phyloP scores from a whole-genome alignment of 2,329 filamentous ascomycete species.

The Colletotrichum endophyticum region DNA sequence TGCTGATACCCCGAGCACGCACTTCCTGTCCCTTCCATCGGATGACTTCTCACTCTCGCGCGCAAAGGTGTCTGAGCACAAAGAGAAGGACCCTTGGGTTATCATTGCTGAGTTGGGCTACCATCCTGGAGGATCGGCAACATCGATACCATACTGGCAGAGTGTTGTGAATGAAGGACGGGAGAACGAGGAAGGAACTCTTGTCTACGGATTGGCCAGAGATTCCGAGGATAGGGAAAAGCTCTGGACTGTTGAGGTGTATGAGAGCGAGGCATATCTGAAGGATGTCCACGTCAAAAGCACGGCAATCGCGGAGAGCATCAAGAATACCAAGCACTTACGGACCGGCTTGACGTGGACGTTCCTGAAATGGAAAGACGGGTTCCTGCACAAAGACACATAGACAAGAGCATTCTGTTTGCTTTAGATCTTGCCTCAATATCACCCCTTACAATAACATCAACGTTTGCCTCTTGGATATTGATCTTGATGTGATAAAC shows the following conservation, averaged over 20 bases:
- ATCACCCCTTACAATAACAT: rapidly evolving
- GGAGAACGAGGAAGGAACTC: neutral
- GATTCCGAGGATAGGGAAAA: neutral
- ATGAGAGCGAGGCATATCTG: neutral
- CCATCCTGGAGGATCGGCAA: neutral
- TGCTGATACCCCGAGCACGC: neutral
- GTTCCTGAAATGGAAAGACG: neutral
- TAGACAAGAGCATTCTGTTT: neutral
- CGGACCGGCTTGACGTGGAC: neutral
- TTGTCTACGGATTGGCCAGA: neutral
- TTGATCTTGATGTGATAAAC: neutral
- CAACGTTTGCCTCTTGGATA: neutral
- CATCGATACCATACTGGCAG: neutral
- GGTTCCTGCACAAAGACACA: neutral
- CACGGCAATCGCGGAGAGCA: neutral
- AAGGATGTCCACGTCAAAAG: neutral
- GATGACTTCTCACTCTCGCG: neutral
- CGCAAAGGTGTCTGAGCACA: neutral
- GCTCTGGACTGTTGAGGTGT: neutral
- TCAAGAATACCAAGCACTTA: neutral
- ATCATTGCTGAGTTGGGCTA: neutral
- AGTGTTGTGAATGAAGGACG: neutral
- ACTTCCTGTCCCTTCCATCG: neutral
- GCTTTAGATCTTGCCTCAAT: neutral
- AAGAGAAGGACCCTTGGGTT: neutral